phyloP scores from a whole-genome alignment of 768 basidiomycete species.

The Leccinum uliginosum region DNA sequence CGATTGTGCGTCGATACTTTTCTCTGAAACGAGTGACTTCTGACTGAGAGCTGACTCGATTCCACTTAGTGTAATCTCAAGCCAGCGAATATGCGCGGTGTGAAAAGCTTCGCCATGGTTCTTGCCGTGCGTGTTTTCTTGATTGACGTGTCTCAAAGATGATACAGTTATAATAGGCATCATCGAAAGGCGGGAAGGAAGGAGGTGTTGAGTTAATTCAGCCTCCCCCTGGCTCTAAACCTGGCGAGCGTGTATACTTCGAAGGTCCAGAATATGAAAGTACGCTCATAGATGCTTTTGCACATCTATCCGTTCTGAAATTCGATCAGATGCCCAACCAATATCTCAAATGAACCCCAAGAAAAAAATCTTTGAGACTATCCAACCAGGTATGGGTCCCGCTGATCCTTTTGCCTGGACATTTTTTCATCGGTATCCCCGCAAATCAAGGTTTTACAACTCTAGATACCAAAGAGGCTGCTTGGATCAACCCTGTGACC shows the following conservation, averaged over 20 bases:
- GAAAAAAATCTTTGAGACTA: slow-evolving; percentile 97
- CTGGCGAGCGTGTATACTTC: slow-evolving; percentile 93
- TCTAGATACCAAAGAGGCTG: slow-evolving; percentile 71
- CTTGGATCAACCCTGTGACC: slow-evolving; percentile 85
- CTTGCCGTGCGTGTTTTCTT: slow-evolving; percentile 59
- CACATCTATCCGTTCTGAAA: neutral
- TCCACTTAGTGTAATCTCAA: slow-evolving; percentile 79
- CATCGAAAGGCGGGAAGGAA: slow-evolving; percentile 85
- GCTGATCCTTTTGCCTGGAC: neutral
- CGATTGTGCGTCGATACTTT: slow-evolving; percentile 53
- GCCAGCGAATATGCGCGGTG: slow-evolving; percentile 93
- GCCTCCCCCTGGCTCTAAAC: slow-evolving; percentile 80
- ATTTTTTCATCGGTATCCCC: slow-evolving; percentile 1
- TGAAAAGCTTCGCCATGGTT: slow-evolving; percentile 98
- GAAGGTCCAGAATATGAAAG: slow-evolving; percentile 86
- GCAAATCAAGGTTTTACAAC: slow-evolving; percentile 71
- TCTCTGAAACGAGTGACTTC: neutral
- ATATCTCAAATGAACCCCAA: slow-evolving; percentile 92
- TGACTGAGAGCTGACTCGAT: neutral
- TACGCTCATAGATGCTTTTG: slow-evolving; percentile 30
- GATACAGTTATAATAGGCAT: slow-evolving; percentile 51
- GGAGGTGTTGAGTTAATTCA: slow-evolving; percentile 88
- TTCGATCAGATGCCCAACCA: slow-evolving; percentile 51
- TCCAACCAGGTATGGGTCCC: slow-evolving; percentile 70
- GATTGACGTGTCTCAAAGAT: neutral